Evolutionary conservation across 1,284 basidiomycete species (phyloP), one percentile per base, ranked within the genome.

Genomic region (Apiotrichum veenhuisii): DNA sequence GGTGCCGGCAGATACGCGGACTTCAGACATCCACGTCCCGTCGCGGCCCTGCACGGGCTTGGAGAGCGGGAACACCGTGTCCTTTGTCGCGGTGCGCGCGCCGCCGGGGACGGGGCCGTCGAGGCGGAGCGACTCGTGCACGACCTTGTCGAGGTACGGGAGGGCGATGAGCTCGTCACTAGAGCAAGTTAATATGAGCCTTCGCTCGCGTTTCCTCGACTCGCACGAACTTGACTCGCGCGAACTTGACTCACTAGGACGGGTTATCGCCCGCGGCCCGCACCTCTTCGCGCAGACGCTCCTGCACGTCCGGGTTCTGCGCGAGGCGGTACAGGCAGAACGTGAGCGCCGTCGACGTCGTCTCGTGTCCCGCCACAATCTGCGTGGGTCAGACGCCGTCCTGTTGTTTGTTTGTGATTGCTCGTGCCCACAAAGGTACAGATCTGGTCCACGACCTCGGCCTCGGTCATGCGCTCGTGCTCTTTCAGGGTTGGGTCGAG

Each of bases 271-370:
- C 70, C 14, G 72, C 70, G 18, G 67, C 62, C 42, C 71, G 64
- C 0, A 87, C 70, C 46, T 85, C 85, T 44, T 85, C 85, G 7
- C 87, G 81, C 2, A 91, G 79, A 26, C 75, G 76, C n/a, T 70
- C 63, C 70, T 91, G 89, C 8, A 80, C 74, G 0, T 77, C 75
- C 0, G 80, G 82, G 52, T 83, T 68, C 27, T 77, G 78, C 0
- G 85, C 80, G n/a, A 91, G 83, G 22, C 83, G 82, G 71, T 86
- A 87, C 2, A 90, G 77, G 54, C 82, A 83, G 88, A 88, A 92
- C 3, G 86, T 83, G 1, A 88, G 77, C 1, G 86, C 84, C 0
- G 84, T 85, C 0, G 83, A 84, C 0, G 85, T 87, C 0, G 90
- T 91, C 70, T 91, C 89, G 70, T 90, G 87, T 0, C 89, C 89